Percentiles rank a stretch among this genome's conserved stretches.
phyloP scores from a whole-genome alignment of 768 basidiomycete species.

The Boletus tomentosulus region DNA sequence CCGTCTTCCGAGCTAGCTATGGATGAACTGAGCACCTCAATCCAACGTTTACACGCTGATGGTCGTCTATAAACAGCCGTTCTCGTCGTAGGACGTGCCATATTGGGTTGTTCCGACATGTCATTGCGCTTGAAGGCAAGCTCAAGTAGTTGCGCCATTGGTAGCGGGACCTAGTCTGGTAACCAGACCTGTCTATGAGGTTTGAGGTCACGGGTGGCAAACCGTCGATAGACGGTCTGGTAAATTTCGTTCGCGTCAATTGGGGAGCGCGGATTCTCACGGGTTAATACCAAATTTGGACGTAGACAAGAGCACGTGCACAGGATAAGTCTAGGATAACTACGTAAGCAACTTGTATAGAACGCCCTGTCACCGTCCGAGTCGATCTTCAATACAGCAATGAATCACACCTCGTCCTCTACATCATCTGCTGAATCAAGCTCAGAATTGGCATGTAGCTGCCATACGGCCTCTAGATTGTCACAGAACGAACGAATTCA shows the following conservation, averaged over 20 bases:
- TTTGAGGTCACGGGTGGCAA: not conserved
- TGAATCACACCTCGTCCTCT: not conserved
- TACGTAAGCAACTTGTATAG: not conserved
- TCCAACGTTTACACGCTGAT: no score
- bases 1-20: no score
- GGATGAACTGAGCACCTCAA: no score
- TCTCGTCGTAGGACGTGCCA: no score
- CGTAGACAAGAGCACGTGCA: not conserved
- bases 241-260: not conserved
- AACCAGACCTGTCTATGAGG: not conserved
- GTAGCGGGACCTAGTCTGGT: no score
- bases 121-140: no score
- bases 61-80: no score
- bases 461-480: not conserved
- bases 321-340: not conserved
- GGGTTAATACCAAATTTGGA: not conserved
- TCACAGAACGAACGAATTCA: not conserved
- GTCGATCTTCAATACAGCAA: not conserved
- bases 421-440: not conserved
- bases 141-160: no score
- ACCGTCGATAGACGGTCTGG: no score
- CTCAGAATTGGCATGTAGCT: not conserved
- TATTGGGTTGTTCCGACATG: no score
- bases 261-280: not conserved
- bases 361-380: no score